These are phyloP conservation scores for Schwanniomyces sp. DNA, from an alignment of 805 yeast genomes.

Conservation along the genomic window DNA sequence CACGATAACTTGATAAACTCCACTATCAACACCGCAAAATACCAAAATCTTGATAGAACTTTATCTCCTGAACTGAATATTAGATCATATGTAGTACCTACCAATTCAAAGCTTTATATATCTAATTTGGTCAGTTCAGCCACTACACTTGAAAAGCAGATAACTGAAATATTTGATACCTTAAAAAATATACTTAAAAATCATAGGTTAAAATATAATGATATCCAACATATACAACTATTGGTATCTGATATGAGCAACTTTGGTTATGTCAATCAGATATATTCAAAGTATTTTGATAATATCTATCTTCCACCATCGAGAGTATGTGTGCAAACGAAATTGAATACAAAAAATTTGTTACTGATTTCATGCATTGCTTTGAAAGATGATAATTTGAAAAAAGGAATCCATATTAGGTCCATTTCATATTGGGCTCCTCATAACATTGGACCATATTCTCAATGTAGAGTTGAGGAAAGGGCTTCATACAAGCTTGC, in stretches of 20 bases:
- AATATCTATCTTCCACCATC: conserved; percentile 77
- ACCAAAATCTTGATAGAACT: neutral
- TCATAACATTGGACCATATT: conserved; percentile 95
- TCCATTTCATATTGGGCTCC: conserved; percentile 98
- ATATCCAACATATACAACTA: conserved; percentile 61
- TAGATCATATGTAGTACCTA: neutral
- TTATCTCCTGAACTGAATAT: neutral
- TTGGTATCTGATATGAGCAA: conserved; percentile 62
- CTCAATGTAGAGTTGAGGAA: conserved; percentile 68
- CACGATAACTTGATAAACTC: conserved; percentile 12
- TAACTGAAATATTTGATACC: conserved; percentile 47
- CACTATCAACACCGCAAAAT: neutral
- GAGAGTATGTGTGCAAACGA: conserved; percentile 76
- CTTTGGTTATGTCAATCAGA: conserved; percentile 60
- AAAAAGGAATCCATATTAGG: conserved; percentile 83
- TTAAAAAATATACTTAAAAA: conserved; percentile 33
- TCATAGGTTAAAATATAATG: conserved; percentile 34
- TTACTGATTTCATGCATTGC: conserved; percentile 65
- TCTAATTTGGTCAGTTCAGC: conserved; percentile 26
- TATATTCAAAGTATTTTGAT: conserved; percentile 58
- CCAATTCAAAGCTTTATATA: conserved; percentile 21
- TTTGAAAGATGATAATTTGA: conserved; percentile 30
- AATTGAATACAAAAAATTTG: conserved; percentile 32
- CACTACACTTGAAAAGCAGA: conserved; percentile 38
- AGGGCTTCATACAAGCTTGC: conserved; percentile 44